Evolutionary conservation across 192 early-diverging fungal genomes (phyloP), one percentile per base, ranked within the genome.

Genomic region (Entomortierella lignicola): DNA sequence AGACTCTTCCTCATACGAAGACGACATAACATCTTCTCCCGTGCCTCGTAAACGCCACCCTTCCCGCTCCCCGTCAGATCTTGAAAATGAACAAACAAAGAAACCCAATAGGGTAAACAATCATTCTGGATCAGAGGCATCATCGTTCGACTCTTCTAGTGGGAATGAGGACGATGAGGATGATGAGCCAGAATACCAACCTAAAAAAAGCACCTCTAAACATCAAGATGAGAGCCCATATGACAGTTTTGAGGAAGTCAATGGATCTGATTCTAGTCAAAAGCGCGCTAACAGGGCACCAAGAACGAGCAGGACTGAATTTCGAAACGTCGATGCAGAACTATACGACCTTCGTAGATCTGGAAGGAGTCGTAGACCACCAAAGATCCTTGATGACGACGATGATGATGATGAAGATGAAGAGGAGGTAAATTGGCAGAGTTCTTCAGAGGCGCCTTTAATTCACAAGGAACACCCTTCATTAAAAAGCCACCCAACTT

Each of bases 311-410:
- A 66, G 67, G 25, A 63, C 56, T 26, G 67, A 71, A 25, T 73
- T 72, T 31, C 27, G 54, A 17, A 71, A 79, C 39, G 69, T 81
- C 0, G 89, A 92, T 77, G 88, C 91, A 18, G 89, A 91, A 27
- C 67, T 92, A 34, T 92, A 89, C 63, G 88, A 91, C 42, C 75
- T 92, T 11, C 79, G 91, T 56, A 55, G 91, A 59, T 91, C 90
- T 20, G 85, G 83, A 20, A 72, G 91, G 55, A 73, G 66, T 73
- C 60, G 81, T 67, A 60, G 77, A 34, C 43, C 77, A 25, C 54
- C 72, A 59, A 73, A 63, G 70, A 60, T 82, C 56, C 48, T 71
- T 42, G 70, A 82, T 69, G 75, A 87, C 70, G 71, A 74, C 8
- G 72, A 74, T 3, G 72, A 77, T 11, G 72, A 77, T 11, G 65